Base-by-base conservation (phyloP, 2,329 filamentous ascomycete species). In the Knufia fluminis region DNA sequence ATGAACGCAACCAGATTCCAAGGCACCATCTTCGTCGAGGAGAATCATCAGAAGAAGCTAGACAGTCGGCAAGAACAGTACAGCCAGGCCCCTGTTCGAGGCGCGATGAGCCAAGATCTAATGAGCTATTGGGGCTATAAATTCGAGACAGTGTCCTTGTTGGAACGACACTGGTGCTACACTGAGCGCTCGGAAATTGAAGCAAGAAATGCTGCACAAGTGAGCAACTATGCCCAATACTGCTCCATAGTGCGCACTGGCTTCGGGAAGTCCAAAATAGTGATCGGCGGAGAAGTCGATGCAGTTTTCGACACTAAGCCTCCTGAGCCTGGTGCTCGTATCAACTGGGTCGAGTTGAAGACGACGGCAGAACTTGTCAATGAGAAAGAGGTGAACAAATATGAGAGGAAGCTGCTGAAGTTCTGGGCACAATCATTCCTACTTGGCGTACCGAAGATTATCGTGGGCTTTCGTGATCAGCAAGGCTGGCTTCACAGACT, bases 81-180 rank as follows among this genome's bases (percentile, higher is more conserved):
- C 19, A 65, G 65, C 57, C 74, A 70, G 59, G 62, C 64, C 46
- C 66, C 70, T 52, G 69, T 73, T 53, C 68, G 76, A 60, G 70
- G 79, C 57, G 69, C 73, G 61, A 71, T 74, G 62, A 78, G 86
- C 0, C 82, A 85, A 45, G 85, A 92, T 51, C 73, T 90, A 55
- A 96, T 96, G 89, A 81, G 83, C 44, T 98, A 83, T 62, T 97
- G 91, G 91, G 91, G 91, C 31, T 98, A 98, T 71, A 98, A 98
- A 64, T 98, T 98, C 61, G 92, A 98, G 67, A 85, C 87, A 0
- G 68, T 98, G 1, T 81, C 83, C 4, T 82, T 92, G 1, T 70
- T 97, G 3, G 82, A 86, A 2, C 70, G 75, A 2, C 77, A 83
- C 0, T 96, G 90, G 82, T 81, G 77, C 48, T 78, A 84, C 50